Conservation (phyloP, 1,284 basidiomycete species). For the Inonotus hispidus region DNA sequence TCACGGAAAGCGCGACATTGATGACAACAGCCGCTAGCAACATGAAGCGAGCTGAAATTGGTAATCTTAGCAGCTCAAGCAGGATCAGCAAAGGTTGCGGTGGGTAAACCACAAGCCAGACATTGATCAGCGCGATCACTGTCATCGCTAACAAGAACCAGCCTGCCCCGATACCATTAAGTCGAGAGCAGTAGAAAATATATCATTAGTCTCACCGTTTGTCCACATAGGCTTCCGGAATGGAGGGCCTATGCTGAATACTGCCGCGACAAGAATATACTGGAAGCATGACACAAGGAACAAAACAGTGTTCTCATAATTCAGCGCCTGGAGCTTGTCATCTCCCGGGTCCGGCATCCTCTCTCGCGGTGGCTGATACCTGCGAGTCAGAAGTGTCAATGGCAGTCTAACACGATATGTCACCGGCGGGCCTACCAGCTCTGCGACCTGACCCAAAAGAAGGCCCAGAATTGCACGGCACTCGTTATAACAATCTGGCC, state of each 20-base stretch:
- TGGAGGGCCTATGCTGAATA: conserved; percentile 97
- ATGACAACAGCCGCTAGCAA: conserved; percentile 66
- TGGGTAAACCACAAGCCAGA: conserved; percentile 71
- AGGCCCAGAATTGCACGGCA: conserved; percentile 81
- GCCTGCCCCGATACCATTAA: conserved; percentile 36
- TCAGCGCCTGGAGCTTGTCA: conserved; percentile 82
- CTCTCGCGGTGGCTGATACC: conserved; percentile 60
- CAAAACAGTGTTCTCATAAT: conserved; percentile 90
- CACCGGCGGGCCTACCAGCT: conserved; percentile 54
- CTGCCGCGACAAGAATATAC: conserved; percentile 93
- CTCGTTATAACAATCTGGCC: conserved; percentile 91
- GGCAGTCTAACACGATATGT: background rate
- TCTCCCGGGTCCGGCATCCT: conserved; percentile 53
- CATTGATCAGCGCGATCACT: conserved; percentile 64
- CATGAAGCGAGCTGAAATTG: conserved; percentile 61
- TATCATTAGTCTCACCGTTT: conserved; percentile 59
- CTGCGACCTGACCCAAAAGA: conserved; percentile 83
- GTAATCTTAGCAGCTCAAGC: conserved; percentile 78
- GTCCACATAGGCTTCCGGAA: conserved; percentile 95
- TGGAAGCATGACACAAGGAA: conserved; percentile 98
- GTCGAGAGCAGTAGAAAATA: conserved; percentile 16
- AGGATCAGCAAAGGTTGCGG: conserved; percentile 56
- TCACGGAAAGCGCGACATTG: conserved; percentile 73
- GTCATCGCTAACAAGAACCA: conserved; percentile 75
- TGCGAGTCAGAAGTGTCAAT: conserved; percentile 18